Conservation (phyloP, 805 yeast genomes). For the Candida montana region DNA sequence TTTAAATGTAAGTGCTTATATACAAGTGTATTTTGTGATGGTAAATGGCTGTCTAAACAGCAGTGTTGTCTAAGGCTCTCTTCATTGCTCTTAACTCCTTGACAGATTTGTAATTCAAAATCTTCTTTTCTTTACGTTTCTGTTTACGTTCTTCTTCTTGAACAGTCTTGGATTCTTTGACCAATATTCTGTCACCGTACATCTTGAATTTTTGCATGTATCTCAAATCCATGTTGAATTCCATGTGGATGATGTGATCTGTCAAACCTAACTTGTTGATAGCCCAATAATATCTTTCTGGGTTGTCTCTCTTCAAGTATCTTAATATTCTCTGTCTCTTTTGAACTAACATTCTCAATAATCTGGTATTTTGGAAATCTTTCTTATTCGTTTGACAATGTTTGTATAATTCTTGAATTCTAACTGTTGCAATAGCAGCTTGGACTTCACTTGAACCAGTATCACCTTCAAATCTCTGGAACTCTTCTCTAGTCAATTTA, state of each 20-base stretch:
- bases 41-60: slow-evolving; percentile 1
- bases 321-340: slow-evolving; percentile 78
- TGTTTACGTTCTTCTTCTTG: slow-evolving; percentile 42
- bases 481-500: slow-evolving; percentile 68
- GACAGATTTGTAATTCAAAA: slow-evolving; percentile 26
- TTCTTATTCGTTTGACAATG: slow-evolving; percentile 68
- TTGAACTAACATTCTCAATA: slow-evolving; percentile 79
- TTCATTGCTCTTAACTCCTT: slow-evolving; percentile 23
- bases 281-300: slow-evolving; percentile 80
- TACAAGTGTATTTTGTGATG: background rate
- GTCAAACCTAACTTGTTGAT: slow-evolving; percentile 83
- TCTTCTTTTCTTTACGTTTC: slow-evolving; percentile 41
- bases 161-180: slow-evolving; percentile 49
- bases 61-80: slow-evolving; percentile 17
- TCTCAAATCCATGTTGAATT: slow-evolving; percentile 74
- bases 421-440: slow-evolving; percentile 84
- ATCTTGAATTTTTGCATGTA: slow-evolving; percentile 75
- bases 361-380: slow-evolving; percentile 65
- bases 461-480: slow-evolving; percentile 80
- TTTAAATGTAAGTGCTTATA: background rate
- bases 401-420: slow-evolving; percentile 69
- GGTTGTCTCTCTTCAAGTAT: slow-evolving; percentile 75
- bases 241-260: slow-evolving; percentile 71
- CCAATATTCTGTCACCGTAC: slow-evolving; percentile 68
- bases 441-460: slow-evolving; percentile 95